Conservation (phyloP, 495 filamentous ascomycete genomes). For the Aspergillus diversus region DNA sequence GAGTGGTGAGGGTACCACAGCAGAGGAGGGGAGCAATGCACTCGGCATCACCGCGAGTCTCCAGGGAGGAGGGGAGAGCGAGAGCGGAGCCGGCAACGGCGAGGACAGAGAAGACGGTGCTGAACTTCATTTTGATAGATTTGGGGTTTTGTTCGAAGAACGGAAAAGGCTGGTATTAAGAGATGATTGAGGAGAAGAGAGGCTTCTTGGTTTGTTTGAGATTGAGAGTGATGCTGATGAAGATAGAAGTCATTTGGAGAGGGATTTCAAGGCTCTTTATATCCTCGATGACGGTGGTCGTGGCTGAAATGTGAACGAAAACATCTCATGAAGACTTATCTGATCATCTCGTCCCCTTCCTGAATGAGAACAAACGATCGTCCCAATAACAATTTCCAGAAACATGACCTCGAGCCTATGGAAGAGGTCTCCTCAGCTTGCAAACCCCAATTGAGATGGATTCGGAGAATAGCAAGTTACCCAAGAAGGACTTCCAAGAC, state of each 20-base stretch:
- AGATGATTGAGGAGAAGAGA: constrained; percentile 12
- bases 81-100: constrained; percentile 30
- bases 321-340: background rate
- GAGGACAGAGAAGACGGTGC: constrained; percentile 25
- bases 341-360: constrained; percentile 15
- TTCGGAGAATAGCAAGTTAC: background rate
- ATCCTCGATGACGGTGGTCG: constrained; percentile 7
- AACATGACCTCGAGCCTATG: constrained; percentile 5
- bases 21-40: constrained; percentile 37
- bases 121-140: constrained; percentile 37
- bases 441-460: background rate
- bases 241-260: constrained; percentile 1
- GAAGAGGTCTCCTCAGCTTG: background rate
- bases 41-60: constrained; percentile 23
- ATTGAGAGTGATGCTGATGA: constrained; percentile 17
- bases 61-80: constrained; percentile 24
- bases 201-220: background rate
- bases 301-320: constrained; percentile 3
- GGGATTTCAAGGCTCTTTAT: constrained; percentile 26
- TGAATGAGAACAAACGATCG: constrained; percentile 10
- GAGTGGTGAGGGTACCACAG: constrained; percentile 39
- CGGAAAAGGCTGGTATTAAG: background rate
- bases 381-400: constrained; percentile 10
- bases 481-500: background rate
- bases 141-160: constrained; percentile 6